Evolutionary conservation across 192 early-diverging fungal species (phyloP).

Genomic region (Gorgonomyces haynaldii): DNA sequence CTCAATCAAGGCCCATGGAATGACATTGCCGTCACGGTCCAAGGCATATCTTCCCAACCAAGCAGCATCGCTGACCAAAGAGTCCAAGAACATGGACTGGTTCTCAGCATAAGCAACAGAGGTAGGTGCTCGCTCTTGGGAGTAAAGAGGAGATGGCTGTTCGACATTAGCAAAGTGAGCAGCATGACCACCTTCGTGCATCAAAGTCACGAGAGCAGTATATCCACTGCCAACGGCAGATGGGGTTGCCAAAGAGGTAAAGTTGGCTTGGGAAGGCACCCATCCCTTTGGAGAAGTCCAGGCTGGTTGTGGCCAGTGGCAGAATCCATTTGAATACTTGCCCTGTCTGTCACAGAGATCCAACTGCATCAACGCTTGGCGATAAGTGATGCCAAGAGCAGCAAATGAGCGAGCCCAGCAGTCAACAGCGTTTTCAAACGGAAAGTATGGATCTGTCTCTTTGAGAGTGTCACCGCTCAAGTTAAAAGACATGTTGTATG

Average conservation of each 20-base stretch:
- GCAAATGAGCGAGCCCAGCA: conserved; percentile 22
- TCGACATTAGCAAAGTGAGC: conserved; percentile 25
- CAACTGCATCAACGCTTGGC: conserved; percentile 15
- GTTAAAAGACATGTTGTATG: conserved; percentile 15
- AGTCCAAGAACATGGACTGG: conserved; percentile 26
- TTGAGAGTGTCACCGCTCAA: conserved; percentile 13
- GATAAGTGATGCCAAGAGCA: conserved; percentile 20
- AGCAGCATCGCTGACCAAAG: conserved; percentile 18
- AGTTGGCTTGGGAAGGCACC: conserved; percentile 27
- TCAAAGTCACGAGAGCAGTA: conserved; percentile 20
- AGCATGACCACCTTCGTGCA: conserved; percentile 24
- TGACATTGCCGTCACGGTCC: conserved; percentile 13
- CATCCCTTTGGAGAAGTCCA: conserved; percentile 17
- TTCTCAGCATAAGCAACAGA: conserved; percentile 26
- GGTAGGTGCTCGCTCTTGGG: conserved; percentile 25
- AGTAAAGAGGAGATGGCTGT: conserved; percentile 20
- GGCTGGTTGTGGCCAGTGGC: conserved; percentile 27
- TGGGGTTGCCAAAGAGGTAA: conserved; percentile 21
- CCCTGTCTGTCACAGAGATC: conserved; percentile 23
- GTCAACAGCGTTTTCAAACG: conserved; percentile 22
- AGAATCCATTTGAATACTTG: conserved; percentile 27
- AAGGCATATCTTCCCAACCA: conserved; percentile 24
- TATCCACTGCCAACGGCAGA: conserved; percentile 19
- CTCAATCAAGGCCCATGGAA: conserved; percentile 27
- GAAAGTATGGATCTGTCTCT: conserved; percentile 15